These are phyloP conservation scores for Penicillium sp. DNA, from an alignment of 2,329 filamentous ascomycete species.

Conservation along the genomic window DNA sequence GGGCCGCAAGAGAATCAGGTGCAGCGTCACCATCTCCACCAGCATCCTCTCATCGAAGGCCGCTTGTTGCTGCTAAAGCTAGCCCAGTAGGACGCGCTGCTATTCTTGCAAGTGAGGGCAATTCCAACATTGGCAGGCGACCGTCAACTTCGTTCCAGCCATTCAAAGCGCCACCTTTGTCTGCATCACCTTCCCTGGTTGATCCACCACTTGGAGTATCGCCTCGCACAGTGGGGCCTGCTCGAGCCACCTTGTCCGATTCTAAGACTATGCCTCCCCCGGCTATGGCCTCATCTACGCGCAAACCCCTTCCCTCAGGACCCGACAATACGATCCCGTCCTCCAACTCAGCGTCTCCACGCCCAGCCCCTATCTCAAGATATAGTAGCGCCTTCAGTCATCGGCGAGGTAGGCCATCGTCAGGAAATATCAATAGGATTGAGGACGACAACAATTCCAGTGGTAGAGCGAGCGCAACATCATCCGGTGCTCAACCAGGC, in stretches of 20 bases:
- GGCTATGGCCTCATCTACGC: conserved; percentile 42
- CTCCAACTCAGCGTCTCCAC: conserved; percentile 76
- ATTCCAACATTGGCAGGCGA: conserved; percentile 63
- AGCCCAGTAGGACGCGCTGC: conserved; percentile 38
- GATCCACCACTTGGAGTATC: conserved; percentile 57
- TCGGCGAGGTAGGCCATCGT: conserved; percentile 76
- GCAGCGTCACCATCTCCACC: conserved; percentile 56
- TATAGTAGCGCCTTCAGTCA: conserved; percentile 96
- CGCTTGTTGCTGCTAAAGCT: conserved; percentile 45
- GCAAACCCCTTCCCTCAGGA: conserved; percentile 56
- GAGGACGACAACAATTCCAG: conserved; percentile 65
- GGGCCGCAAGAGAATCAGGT: conserved; percentile 65
- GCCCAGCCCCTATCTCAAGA: conserved; percentile 74
- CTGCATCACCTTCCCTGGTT: conserved; percentile 74
- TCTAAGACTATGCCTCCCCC: conserved; percentile 46
- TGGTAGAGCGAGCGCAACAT: conserved; percentile 56
- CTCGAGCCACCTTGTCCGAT: conserved; percentile 47
- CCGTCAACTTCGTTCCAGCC: conserved; percentile 90
- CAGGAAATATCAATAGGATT: conserved; percentile 67
- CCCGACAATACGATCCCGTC: conserved; percentile 67
- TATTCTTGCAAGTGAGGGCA: conserved; percentile 52
- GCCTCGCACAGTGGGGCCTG: conserved; percentile 53
- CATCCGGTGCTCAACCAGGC: conserved; percentile 66
- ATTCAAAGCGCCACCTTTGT: conserved; percentile 96
- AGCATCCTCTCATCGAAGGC: conserved; percentile 56